These are phyloP conservation scores for Auricularia sp. DNA, from an alignment of 768 basidiomycete species.

Conservation along the genomic window DNA sequence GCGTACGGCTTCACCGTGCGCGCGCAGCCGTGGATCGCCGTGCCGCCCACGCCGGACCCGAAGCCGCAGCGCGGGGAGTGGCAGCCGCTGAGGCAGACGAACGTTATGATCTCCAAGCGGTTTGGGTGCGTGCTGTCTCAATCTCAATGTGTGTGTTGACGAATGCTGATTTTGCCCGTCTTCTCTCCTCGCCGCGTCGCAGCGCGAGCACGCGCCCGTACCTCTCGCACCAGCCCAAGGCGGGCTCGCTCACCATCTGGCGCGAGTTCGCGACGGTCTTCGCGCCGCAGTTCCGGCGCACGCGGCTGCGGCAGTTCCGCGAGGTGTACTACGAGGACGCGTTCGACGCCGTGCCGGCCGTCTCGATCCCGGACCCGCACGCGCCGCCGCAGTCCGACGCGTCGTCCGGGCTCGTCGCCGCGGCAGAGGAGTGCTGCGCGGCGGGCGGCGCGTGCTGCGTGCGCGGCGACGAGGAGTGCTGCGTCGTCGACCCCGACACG, in stretches of 20 bases:
- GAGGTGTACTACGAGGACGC: slow-evolving; percentile 1
- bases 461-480: slow-evolving; percentile 11
- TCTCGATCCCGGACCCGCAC: no score
- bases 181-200: no score
- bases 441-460: slow-evolving; percentile 16
- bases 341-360: background rate
- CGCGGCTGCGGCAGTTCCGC: slow-evolving; percentile 24
- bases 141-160: no score
- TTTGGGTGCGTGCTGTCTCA: no score
- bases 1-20: background rate
- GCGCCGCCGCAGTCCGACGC: no score
- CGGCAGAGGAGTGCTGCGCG: background rate
- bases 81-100: background rate
- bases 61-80: background rate
- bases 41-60: background rate
- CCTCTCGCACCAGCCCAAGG: slow-evolving; percentile 29
- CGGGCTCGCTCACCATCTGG: slow-evolving; percentile 23
- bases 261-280: slow-evolving; percentile 26
- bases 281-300: slow-evolving; percentile 18
- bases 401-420: background rate
- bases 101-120: background rate
- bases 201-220: slow-evolving; percentile 25
- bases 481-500: background rate
- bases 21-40: background rate
- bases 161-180: no score